These are phyloP conservation scores for Apophysomyces elegans DNA, from an alignment of 371 early-diverging fungal genomes.

Conservation along the genomic window DNA sequence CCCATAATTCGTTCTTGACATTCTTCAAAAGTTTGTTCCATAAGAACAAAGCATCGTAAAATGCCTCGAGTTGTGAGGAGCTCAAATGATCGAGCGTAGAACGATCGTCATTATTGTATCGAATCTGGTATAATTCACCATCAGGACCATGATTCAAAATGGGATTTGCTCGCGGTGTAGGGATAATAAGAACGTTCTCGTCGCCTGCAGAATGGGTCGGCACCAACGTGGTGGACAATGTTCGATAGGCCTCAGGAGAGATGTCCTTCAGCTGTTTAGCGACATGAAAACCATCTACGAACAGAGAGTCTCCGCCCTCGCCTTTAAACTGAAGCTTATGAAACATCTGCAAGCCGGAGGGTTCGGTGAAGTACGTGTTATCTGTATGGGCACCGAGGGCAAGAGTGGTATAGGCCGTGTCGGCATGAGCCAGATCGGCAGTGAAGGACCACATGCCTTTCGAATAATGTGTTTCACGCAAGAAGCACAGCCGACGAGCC, in stretches of 20 bases:
- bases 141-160: slow-evolving; percentile 70
- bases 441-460: slow-evolving; percentile 84
- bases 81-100: slow-evolving; percentile 63
- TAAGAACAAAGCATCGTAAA: slow-evolving; percentile 75
- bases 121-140: slow-evolving; percentile 68
- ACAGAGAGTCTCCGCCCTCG: slow-evolving; percentile 79
- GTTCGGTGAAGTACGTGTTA: slow-evolving; percentile 93
- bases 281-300: slow-evolving; percentile 85
- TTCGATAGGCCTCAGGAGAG: slow-evolving; percentile 67
- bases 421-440: slow-evolving; percentile 81
- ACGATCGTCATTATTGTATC: slow-evolving; percentile 91
- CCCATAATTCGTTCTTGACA: slow-evolving; percentile 68
- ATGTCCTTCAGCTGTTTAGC: slow-evolving; percentile 65
- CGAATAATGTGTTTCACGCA: slow-evolving; percentile 87
- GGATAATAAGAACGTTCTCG: slow-evolving; percentile 64
- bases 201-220: slow-evolving; percentile 90
- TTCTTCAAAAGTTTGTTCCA: slow-evolving; percentile 73
- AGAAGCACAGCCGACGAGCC: slow-evolving; percentile 71
- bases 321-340: slow-evolving; percentile 79
- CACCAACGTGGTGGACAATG: slow-evolving; percentile 61
- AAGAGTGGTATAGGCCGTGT: slow-evolving; percentile 87
- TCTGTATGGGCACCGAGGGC: slow-evolving; percentile 87
- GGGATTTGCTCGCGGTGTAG: slow-evolving; percentile 67
- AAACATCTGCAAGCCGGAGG: slow-evolving; percentile 87
- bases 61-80: slow-evolving; percentile 58